phyloP scores from a whole-genome alignment of 768 basidiomycete species.

The Solioccasus polychromus region DNA sequence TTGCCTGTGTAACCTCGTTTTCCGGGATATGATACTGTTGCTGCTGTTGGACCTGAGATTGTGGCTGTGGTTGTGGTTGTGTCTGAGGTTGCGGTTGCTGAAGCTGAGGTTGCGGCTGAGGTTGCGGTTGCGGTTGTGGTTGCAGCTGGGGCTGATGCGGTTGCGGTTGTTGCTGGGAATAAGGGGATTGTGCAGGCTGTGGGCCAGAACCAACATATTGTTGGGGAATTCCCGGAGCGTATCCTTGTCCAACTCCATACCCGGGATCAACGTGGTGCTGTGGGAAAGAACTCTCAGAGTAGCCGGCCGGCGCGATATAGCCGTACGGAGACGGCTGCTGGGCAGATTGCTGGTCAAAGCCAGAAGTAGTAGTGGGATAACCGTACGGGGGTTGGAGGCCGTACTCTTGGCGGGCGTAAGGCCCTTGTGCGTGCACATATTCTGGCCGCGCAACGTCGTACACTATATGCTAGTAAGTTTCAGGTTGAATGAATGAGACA shows the following conservation, averaged over 20 bases:
- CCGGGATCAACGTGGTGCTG: conserved; percentile 26
- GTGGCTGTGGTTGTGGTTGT: conserved; percentile 25
- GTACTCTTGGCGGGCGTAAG: conserved; percentile 32
- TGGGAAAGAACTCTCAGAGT: conserved; percentile 25
- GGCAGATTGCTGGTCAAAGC: conserved; percentile 45
- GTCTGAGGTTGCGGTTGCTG: conserved; percentile 39
- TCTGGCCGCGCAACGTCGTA: conserved; percentile 44
- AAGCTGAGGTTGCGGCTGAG: conserved; percentile 25
- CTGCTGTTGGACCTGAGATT: conserved; percentile 31
- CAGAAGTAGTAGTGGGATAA: conserved; percentile 35
- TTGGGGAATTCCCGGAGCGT: conserved; percentile 16
- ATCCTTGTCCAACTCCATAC: conserved; percentile 24
- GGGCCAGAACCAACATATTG: conserved; percentile 19
- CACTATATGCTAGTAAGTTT: conserved; percentile 33
- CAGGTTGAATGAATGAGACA: background rate
- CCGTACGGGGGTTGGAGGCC: conserved; percentile 44
- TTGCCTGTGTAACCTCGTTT: conserved; percentile 6
- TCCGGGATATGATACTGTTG: conserved; percentile 15
- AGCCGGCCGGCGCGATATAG: conserved; percentile 20
- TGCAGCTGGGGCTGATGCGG: conserved; percentile 29
- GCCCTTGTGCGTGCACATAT: conserved; percentile 24
- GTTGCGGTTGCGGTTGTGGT: conserved; percentile 24
- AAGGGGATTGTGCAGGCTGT: conserved; percentile 31
- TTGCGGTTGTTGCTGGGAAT: conserved; percentile 23
- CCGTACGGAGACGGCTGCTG: conserved; percentile 29